These are phyloP conservation scores for Tanacetum coccineum DNA, from an alignment of 129 eudicot genomes.

Conservation along the genomic window DNA sequence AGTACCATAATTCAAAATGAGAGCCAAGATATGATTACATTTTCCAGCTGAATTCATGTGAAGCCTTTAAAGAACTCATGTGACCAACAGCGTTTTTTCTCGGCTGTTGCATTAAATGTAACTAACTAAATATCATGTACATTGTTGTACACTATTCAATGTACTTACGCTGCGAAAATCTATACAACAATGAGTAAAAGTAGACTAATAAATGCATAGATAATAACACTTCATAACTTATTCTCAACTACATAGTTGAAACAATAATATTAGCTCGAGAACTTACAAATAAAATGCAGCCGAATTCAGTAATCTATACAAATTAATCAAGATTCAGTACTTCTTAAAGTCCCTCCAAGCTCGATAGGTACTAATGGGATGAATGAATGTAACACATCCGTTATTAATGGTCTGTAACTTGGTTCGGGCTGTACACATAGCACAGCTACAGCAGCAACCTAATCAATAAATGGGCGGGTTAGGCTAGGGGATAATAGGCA, in stretches of 20 bases:
- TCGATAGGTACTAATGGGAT: constrained; percentile 88
- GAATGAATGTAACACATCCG: constrained; percentile 85
- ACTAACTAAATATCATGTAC: constrained; percentile 8
- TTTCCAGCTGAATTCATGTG: constrained; percentile 30
- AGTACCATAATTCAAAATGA: not conserved
- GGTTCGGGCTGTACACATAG: constrained; percentile 96
- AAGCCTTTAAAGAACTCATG: constrained; percentile 23
- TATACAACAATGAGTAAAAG: not conserved
- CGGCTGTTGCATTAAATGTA: constrained; percentile 23
- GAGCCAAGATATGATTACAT: not conserved
- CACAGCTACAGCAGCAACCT: constrained; percentile 99
- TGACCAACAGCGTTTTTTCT: constrained; percentile 25
- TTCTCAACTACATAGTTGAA: not conserved
- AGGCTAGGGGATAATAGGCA: not conserved
- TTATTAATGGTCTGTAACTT: constrained; percentile 90
- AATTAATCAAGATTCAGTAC: constrained; percentile 29
- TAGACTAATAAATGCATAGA: constrained; percentile 18
- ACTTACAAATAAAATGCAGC: not conserved
- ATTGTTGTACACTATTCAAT: not conserved
- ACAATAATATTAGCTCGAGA: constrained; percentile 11
- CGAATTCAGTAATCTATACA: constrained; percentile 16
- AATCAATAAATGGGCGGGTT: not conserved
- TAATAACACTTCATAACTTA: constrained; percentile 2
- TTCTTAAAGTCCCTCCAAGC: constrained; percentile 82
- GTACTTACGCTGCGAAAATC: not conserved